These are phyloP conservation scores for Kuraishia borneana DNA, from an alignment of 805 yeast genomes.

Conservation along the genomic window DNA sequence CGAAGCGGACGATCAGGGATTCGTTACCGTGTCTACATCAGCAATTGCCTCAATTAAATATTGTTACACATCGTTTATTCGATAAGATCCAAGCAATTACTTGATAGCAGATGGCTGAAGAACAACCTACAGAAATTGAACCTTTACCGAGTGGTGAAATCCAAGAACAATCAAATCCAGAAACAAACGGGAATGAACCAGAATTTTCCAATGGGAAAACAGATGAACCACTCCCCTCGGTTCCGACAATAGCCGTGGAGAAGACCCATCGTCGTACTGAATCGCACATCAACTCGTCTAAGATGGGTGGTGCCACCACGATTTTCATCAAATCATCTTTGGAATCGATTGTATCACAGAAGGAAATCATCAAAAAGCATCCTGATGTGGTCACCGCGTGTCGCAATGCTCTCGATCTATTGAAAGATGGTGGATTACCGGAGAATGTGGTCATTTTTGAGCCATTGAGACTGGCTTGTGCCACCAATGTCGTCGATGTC, in stretches of 20 bases:
- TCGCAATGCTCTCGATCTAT: constrained; percentile 29
- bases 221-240: too few relatives aligned
- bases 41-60: too few relatives aligned
- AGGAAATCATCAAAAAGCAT: constrained; percentile 29
- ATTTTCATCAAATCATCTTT: constrained; percentile 20
- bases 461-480: constrained; percentile 67
- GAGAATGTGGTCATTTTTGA: constrained; percentile 55
- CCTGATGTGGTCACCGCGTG: constrained; percentile 24
- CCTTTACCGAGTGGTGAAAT: too few relatives aligned
- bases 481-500: constrained; percentile 50
- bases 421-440: constrained; percentile 27
- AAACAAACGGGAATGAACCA: too few relatives aligned
- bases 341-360: constrained; percentile 17
- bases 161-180: too few relatives aligned
- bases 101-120: too few relatives aligned
- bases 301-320: constrained; percentile 13
- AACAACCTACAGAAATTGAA: too few relatives aligned
- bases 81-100: too few relatives aligned
- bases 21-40: too few relatives aligned
- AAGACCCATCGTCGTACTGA: not conserved
- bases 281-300: not conserved
- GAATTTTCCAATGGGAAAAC: too few relatives aligned
- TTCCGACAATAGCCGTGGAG: not conserved
- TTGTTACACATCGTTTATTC: too few relatives aligned
- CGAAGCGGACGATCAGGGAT: too few relatives aligned